Percentiles rank a stretch among this genome's conserved stretches.
Conservation (phyloP, 2,329 filamentous ascomycete species). For the Epichloe amarillans region DNA sequence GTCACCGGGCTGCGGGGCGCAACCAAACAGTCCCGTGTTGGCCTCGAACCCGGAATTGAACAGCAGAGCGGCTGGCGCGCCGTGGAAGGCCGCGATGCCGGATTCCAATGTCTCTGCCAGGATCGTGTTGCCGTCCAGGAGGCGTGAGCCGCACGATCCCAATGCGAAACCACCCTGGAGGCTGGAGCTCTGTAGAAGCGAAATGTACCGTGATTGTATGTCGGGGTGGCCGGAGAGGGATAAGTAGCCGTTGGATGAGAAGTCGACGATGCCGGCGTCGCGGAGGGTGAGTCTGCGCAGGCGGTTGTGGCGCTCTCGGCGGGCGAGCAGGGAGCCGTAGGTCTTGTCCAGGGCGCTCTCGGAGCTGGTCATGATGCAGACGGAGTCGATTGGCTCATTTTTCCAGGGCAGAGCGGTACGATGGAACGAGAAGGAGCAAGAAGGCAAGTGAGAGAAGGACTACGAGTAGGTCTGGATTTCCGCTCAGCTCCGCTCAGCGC, state of each 20-base stretch:
- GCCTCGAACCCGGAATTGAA: constrained; percentile 53
- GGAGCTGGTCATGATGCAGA: constrained; percentile 1
- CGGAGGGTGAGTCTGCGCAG: constrained; percentile 39
- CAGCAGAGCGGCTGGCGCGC: constrained; percentile 30
- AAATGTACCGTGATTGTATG: constrained; percentile 52
- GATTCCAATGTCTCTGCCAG: constrained; percentile 32
- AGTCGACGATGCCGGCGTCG: constrained; percentile 57
- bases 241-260: constrained; percentile 70
- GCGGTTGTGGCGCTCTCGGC: constrained; percentile 19
- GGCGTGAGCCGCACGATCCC: constrained; percentile 39
- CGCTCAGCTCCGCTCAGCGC: no score
- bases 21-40: constrained; percentile 49
- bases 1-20: constrained; percentile 46
- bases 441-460: no score
- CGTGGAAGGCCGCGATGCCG: constrained; percentile 34
- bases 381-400: constrained; percentile 1
- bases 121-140: constrained; percentile 37
- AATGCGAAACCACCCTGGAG: constrained; percentile 12
- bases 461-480: no score
- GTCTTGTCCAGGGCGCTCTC: constrained; percentile 14
- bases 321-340: constrained; percentile 15
- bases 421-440: not conserved
- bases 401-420: not conserved
- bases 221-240: constrained; percentile 46
- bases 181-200: constrained; percentile 14